phyloP scores from a whole-genome alignment of 2,329 filamentous ascomycete species.

The Cordyceps pruinosa region DNA sequence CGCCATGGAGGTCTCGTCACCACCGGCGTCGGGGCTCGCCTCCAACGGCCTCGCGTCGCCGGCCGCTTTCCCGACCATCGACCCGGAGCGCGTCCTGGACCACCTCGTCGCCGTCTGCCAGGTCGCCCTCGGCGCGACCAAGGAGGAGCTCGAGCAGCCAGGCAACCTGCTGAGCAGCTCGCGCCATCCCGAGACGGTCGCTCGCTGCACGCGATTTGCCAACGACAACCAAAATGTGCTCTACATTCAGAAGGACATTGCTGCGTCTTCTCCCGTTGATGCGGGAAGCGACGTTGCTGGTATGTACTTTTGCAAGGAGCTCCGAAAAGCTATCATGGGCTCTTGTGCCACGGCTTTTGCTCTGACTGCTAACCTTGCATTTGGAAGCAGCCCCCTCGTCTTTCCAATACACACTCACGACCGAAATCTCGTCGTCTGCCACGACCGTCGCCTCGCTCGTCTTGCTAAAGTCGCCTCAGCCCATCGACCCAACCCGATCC shows the following conservation, averaged over 20 bases:
- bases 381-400: conserved; percentile 33
- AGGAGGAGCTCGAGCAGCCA: conserved; percentile 69
- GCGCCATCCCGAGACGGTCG: conserved; percentile 70
- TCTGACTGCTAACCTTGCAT: neutral
- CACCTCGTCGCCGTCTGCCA: conserved; percentile 65
- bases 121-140: conserved; percentile 66
- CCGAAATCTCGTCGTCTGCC: conserved; percentile 71
- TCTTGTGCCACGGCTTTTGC: neutral
- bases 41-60: conserved; percentile 39
- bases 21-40: conserved; percentile 35
- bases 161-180: conserved; percentile 76
- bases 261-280: conserved; percentile 44
- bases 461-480: conserved; percentile 80
- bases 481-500: conserved; percentile 76
- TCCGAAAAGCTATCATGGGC: neutral
- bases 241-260: conserved; percentile 82
- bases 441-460: conserved; percentile 82
- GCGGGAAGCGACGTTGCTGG: conserved; percentile 41
- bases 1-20: conserved; percentile 48
- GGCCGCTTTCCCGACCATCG: conserved; percentile 49
- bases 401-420: conserved; percentile 73
- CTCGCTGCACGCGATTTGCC: conserved; percentile 83
- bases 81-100: conserved; percentile 63
- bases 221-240: conserved; percentile 79
- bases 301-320: conserved; percentile 24